Evolutionary conservation across 768 basidiomycete species (phyloP).

Genomic region (Boletus sp.): DNA sequence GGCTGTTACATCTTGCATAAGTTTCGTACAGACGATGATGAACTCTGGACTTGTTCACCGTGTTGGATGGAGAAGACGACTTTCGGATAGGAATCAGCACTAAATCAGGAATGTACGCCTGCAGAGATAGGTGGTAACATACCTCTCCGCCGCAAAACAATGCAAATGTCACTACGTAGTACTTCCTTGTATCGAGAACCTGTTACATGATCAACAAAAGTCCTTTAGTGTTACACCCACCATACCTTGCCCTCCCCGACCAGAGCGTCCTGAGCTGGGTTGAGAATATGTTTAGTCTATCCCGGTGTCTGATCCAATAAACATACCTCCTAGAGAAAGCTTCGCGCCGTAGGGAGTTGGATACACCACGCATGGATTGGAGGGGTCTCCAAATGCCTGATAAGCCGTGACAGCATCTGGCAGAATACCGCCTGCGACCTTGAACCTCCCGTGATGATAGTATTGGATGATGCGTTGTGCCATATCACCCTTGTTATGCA

Average conservation of each 20-base stretch:
- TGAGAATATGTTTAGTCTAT: slow-evolving; percentile 28
- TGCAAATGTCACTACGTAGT: slow-evolving; percentile 56
- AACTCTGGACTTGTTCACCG: slow-evolving; percentile 34
- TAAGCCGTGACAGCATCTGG: slow-evolving; percentile 60
- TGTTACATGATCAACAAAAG: slow-evolving; percentile 16
- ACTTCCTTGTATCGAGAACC: slow-evolving; percentile 51
- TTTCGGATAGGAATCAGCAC: not conserved
- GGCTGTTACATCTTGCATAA: slow-evolving; percentile 35
- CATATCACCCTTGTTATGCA: not conserved
- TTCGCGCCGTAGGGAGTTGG: slow-evolving; percentile 56
- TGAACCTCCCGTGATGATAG: slow-evolving; percentile 55
- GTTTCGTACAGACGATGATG: not conserved
- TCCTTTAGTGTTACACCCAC: not conserved
- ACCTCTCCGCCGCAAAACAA: slow-evolving; percentile 62
- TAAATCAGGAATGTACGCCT: not conserved
- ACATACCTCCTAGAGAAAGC: slow-evolving; percentile 44
- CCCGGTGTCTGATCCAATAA: slow-evolving; percentile 14
- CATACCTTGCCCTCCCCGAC: slow-evolving; percentile 50
- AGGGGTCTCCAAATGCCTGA: slow-evolving; percentile 49
- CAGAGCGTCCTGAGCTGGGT: slow-evolving; percentile 45
- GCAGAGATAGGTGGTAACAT: slow-evolving; percentile 4
- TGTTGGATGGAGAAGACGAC: slow-evolving; percentile 65
- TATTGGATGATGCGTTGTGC: slow-evolving; percentile 36
- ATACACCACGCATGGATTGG: slow-evolving; percentile 52
- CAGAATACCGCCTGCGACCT: slow-evolving; percentile 49